phyloP scores from a whole-genome alignment of 495 filamentous ascomycete genomes.

The Jackrogersella multiformis region DNA sequence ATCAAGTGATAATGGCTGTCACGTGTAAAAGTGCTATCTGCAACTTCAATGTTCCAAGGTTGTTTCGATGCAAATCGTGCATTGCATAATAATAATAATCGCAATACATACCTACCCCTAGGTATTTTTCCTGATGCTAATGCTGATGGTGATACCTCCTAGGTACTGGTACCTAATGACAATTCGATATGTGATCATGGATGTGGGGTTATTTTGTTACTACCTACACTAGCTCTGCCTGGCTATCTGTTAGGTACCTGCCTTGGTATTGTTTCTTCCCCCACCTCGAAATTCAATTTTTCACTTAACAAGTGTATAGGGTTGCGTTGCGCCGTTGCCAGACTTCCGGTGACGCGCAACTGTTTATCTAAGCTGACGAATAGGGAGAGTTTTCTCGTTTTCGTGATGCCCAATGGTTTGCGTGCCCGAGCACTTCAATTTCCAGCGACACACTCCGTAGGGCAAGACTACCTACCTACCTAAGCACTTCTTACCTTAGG shows the following conservation, averaged over 20 bases:
- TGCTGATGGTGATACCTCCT: too few relatives aligned
- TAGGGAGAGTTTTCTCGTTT: constrained; percentile 21
- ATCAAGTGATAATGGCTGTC: constrained; percentile 4
- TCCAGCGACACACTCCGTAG: constrained; percentile 4
- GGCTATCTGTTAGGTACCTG: too few relatives aligned
- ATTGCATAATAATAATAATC: constrained; percentile 24
- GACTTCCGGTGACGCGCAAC: constrained; percentile 32
- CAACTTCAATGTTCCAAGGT: too few relatives aligned
- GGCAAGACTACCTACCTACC: constrained; percentile 11
- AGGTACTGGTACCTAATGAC: too few relatives aligned
- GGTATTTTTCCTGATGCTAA: constrained; percentile 1
- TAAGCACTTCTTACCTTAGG: too few relatives aligned
- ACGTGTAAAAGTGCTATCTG: constrained; percentile 21
- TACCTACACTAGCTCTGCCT: too few relatives aligned
- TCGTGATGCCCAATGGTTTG: constrained; percentile 36
- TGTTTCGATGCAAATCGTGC: constrained; percentile 11
- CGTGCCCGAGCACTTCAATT: constrained; percentile 18
- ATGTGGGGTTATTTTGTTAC: constrained; percentile 19
- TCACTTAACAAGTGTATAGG: too few relatives aligned
- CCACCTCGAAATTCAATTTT: constrained; percentile 18
- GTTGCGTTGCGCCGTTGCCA: too few relatives aligned
- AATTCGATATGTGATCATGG: constrained; percentile 7
- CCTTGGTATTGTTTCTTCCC: constrained; percentile 24
- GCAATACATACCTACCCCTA: too few relatives aligned
- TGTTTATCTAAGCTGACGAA: constrained; percentile 13